These are phyloP conservation scores for Pulveroboletus frians DNA, from an alignment of 768 basidiomycete genomes.

Conservation along the genomic window DNA sequence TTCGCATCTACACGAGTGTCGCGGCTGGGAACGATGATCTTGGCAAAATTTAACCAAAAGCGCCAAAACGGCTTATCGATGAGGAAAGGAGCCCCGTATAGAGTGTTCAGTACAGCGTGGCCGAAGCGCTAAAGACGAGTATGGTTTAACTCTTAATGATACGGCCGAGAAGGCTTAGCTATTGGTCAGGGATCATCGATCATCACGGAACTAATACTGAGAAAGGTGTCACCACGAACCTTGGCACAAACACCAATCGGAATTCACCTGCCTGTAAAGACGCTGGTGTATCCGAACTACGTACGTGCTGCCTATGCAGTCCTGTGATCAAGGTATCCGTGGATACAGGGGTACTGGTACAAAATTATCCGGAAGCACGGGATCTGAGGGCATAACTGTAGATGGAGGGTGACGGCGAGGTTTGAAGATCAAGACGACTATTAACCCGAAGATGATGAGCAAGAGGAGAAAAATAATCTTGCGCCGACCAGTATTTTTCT, in stretches of 20 bases:
- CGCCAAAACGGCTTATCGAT: constrained; percentile 18
- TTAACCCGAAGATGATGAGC: constrained; percentile 82
- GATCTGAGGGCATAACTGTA: constrained; percentile 25
- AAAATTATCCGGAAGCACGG: constrained; percentile 25
- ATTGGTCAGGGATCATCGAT: constrained; percentile 7
- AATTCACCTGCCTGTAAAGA: constrained; percentile 4
- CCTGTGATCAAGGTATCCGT: constrained; percentile 28
- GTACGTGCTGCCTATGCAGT: constrained; percentile 14
- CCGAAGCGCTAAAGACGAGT: constrained; percentile 7
- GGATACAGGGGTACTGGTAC: constrained; percentile 29
- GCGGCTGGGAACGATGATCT: not conserved
- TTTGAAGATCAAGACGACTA: constrained; percentile 90
- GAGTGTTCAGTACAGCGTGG: constrained; percentile 3
- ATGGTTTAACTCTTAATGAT: constrained; percentile 1
- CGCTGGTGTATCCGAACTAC: constrained; percentile 3
- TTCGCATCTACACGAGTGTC: not conserved
- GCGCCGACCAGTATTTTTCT: constrained; percentile 88
- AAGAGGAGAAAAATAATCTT: constrained; percentile 90
- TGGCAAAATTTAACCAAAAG: constrained; percentile 8
- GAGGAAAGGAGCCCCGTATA: constrained; percentile 2
- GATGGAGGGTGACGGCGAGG: constrained; percentile 54
- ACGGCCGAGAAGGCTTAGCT: constrained; percentile 7
- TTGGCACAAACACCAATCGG: constrained; percentile 7
- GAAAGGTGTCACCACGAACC: constrained; percentile 12
- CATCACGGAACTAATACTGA: constrained; percentile 2